phyloP scores from a whole-genome alignment of 176 grass and related monocot species.

The Pontederia crassipes region DNA sequence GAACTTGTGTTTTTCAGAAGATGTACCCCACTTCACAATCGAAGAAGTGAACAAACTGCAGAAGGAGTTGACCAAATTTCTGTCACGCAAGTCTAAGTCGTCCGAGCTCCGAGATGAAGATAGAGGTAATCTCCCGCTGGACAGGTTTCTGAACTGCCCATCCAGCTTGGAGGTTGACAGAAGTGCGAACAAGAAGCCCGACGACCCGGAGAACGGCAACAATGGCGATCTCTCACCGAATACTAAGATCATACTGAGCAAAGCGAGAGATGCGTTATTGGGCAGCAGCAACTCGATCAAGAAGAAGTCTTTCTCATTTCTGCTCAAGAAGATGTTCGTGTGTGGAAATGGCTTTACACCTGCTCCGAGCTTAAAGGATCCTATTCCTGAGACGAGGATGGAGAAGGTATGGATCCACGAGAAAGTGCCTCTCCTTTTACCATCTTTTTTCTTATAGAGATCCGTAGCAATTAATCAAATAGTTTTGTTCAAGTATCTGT shows the following conservation, averaged over 20 bases:
- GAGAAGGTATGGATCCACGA: conserved; percentile 39
- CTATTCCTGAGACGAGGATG: conserved; percentile 61
- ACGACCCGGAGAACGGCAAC: conserved; percentile 23
- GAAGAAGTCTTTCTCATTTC: conserved; percentile 43
- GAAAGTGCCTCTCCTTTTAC: too few species aligned
- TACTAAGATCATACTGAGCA: conserved; percentile 39
- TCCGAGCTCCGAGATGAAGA: not conserved
- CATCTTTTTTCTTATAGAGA: too few species aligned
- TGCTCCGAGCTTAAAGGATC: conserved; percentile 12
- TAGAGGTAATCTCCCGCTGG: not conserved
- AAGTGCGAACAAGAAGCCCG: not conserved
- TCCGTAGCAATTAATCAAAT: too few species aligned
- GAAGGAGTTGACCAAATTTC: conserved; percentile 40
- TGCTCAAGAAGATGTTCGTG: conserved; percentile 41
- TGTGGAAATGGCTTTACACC: conserved; percentile 45
- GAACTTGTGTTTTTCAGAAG: conserved; percentile 10
- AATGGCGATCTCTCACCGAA: conserved; percentile 18
- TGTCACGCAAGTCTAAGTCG: conserved; percentile 13
- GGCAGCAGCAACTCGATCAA: conserved; percentile 32
- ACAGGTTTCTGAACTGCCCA: not conserved
- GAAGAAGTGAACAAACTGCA: conserved; percentile 79
- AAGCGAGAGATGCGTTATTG: conserved; percentile 31
- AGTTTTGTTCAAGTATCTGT: too few species aligned
- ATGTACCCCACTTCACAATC: conserved; percentile 58
- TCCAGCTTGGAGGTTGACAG: conserved; percentile 1